Evolutionary conservation across 2,329 filamentous ascomycete species (phyloP), one percentile per base, ranked within the genome.

Genomic region (Furcasterigmium furcatum): DNA sequence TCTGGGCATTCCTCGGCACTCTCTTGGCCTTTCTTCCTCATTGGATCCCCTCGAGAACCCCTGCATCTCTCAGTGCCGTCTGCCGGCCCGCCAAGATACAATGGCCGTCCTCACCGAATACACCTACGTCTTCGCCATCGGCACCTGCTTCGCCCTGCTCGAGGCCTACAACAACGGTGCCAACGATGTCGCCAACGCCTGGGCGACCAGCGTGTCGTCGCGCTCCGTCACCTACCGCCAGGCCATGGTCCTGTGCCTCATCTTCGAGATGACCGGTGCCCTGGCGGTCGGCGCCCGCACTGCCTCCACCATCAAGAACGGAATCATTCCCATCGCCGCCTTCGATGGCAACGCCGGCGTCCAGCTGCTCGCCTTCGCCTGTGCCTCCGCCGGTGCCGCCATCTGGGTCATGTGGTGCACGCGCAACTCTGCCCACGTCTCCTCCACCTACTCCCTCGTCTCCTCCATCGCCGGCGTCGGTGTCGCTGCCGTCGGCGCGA

Each of bases 111-210:
- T 85, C 56, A 62, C 77, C 58, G 63, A 82, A 56, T 88, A 86
- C 64, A 80, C 76, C 56, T 88, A 89, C 64, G 65, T 89, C 59
- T 88, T 89, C 62, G 85, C 72, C 70, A 84, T 89, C 55, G 85
- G 85, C 80, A 88, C 84, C 21, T 70, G 84, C 57, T 88, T 89
- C 75, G 85, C 85, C 70, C 66, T 88, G 64, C 80, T 89, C 41
- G 85, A 89, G 68, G 85, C 85, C 50, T 88, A 74, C 76, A 89
- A 89, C 76, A 89, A 88, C 64, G 85, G 85, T 64, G 85, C 85
- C 57, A 88, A 91, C 66, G 88, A 91, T 85, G 87, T 92, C 46
- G 87, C 88, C 60, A 92, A 92, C 68, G 73, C 87, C 42, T 91
- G 86, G 84, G 87, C 87, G 8, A 91, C 88, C 56, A 85, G 80